Conservation (phyloP, 169 alveolate genomes). For the Cryptosporidium canis region DNA sequence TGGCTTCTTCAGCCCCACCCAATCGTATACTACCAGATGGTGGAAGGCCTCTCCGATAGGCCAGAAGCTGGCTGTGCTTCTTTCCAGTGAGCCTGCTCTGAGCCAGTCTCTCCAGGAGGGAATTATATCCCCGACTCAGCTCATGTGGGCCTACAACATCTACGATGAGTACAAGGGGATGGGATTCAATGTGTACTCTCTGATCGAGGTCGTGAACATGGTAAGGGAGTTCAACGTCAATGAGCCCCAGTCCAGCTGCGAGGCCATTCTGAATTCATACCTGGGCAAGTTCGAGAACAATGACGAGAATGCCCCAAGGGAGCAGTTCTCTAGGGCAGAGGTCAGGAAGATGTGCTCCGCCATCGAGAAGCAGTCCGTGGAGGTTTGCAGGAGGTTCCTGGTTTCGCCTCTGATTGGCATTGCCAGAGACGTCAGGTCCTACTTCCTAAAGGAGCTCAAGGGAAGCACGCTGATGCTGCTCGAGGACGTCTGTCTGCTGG, state of each 20-base stretch:
- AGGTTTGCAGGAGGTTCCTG: conserved; percentile 52
- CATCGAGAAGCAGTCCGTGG: conserved; percentile 56
- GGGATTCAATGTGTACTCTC: conserved; percentile 55
- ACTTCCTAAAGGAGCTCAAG: conserved; percentile 35
- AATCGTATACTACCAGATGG: conserved; percentile 64
- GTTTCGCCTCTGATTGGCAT: conserved; percentile 68
- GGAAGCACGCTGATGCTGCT: conserved; percentile 47
- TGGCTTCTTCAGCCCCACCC: conserved; percentile 64
- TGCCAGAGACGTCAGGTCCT: conserved; percentile 66
- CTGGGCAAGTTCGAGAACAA: conserved; percentile 54
- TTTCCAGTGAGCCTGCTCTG: conserved; percentile 21
- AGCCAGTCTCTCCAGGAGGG: conserved; percentile 68
- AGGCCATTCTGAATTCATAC: conserved; percentile 33
- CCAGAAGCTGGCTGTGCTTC: conserved; percentile 51
- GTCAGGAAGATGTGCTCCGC: conserved; percentile 67
- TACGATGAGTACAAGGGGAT: conserved; percentile 38
- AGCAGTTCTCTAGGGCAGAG: conserved; percentile 45
- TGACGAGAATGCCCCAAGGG: conserved; percentile 59
- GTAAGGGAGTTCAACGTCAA: conserved; percentile 53
- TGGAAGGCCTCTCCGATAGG: conserved; percentile 72
- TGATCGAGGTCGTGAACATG: conserved; percentile 47
- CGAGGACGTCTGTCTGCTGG: conserved; percentile 46
- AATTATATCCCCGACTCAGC: conserved; percentile 46
- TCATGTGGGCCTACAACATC: conserved; percentile 69
- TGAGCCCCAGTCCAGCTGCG: conserved; percentile 56